Evolutionary conservation across 2,329 filamentous ascomycete species (phyloP).

Genomic region (Stromatinia cepivora): DNA sequence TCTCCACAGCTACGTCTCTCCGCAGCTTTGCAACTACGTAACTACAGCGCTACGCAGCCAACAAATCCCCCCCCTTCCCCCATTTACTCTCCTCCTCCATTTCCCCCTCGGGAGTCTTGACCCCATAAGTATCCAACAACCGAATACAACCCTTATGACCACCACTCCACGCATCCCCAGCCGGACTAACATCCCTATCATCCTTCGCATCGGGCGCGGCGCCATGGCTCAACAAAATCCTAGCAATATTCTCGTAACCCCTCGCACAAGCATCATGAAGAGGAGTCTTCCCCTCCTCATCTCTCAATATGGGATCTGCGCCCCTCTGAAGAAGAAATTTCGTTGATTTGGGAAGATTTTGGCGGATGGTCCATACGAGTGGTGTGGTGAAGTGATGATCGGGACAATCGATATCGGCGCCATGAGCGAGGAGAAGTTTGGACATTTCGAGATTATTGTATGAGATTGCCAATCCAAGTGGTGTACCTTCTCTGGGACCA

Average conservation of each 20-base stretch:
- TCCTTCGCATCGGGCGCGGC: conserved; percentile 15
- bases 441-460: conserved; percentile 23
- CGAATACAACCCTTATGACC: conserved; percentile 5
- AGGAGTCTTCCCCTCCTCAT: conserved; percentile 19
- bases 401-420: conserved; percentile 19
- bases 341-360: conserved; percentile 12
- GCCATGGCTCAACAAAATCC: conserved; percentile 17
- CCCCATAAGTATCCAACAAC: conserved; percentile 16
- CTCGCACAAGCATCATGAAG: conserved; percentile 20
- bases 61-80: not conserved
- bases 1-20: no score
- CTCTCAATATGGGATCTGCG: conserved; percentile 18
- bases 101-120: not conserved
- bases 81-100: conserved; percentile 11
- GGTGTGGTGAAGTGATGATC: conserved; percentile 21
- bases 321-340: conserved; percentile 30
- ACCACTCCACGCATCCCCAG: conserved; percentile 5
- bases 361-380: conserved; percentile 21
- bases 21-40: not conserved
- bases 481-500: conserved; percentile 19
- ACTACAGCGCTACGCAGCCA: not conserved
- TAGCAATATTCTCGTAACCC: conserved; percentile 16
- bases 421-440: conserved; percentile 16
- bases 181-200: conserved; percentile 10
- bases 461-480: conserved; percentile 18